Evolutionary conservation across 1,284 basidiomycete species (phyloP), one percentile per base, ranked within the genome.

Genomic region (Exobasidium rhododendri): DNA sequence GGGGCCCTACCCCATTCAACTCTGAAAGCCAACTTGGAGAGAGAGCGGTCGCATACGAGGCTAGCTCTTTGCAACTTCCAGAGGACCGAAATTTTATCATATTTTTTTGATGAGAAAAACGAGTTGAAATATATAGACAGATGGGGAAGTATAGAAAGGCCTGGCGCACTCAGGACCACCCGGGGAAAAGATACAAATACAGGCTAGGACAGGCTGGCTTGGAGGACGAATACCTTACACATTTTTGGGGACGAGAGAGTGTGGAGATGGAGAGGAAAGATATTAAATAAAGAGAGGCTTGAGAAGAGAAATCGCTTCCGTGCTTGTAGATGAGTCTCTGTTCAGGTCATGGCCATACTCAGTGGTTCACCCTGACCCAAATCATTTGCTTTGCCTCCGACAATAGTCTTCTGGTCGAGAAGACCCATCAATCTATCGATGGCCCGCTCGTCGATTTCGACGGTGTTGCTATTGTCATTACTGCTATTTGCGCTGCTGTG

Each of bases 401-500:
- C 17, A 14, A 26, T 55, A n/a, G 11, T 20, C 66, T 69, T 73
- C 26, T 62, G 53, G 47, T 73, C 71, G 4, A 73, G 67, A 60
- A 71, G 45, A 6, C 64, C 67, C 2, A 71, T 62, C 62, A 73
- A 64, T 59, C 65, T 63, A 46, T 62, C 61, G n/a, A 73, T 63
- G 0, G 69, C 71, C 2, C 59, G 65, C 30, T 69, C 71, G 35
- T 73, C 67, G 3, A 73, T 65, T 55, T 73, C 70, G 29, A 73
- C 29, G 20, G 24, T 7, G 47, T 20, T 14, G 20, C 47, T 50
- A 14, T 14, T 14, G 14, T 44, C 43, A 22, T n/a, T 44, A 44
- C 14, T 14, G 43, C 22, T 44, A n/a, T n/a, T n/a, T n/a, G n/a
- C n/a, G 7, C 10, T 10, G 35, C 35, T 40, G 7, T 17, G 7